phyloP scores from a whole-genome alignment of 1,284 basidiomycete species.

The Lignosus rhinocerotis region DNA sequence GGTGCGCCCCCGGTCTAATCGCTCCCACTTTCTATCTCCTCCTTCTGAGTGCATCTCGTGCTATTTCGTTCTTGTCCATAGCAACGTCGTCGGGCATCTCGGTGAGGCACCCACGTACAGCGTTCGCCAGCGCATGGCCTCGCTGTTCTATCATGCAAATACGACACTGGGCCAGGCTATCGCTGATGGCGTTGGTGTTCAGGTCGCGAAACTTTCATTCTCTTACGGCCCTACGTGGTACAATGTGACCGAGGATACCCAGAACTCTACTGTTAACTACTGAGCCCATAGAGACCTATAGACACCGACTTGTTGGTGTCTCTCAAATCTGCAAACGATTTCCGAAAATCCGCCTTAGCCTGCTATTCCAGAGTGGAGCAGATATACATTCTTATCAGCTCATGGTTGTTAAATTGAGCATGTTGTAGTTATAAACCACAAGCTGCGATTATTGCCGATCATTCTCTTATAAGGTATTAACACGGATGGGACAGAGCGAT shows the following conservation, averaged over 20 bases:
- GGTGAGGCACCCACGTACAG: conserved; percentile 32
- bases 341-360: no score
- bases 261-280: conserved; percentile 23
- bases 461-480: no score
- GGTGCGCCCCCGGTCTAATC: conserved; percentile 18
- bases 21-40: background rate
- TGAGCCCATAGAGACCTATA: background rate
- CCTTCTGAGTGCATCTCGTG: background rate
- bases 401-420: no score
- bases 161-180: conserved; percentile 37
- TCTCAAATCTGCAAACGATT: background rate
- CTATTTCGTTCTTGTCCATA: background rate
- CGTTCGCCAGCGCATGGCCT: conserved; percentile 35
- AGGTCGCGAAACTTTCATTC: conserved; percentile 24
- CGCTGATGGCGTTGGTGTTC: conserved; percentile 36
- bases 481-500: no score
- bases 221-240: conserved; percentile 29
- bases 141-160: conserved; percentile 38
- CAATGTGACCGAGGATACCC: conserved; percentile 27
- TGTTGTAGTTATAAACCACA: no score
- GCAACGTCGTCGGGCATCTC: conserved; percentile 43
- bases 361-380: no score
- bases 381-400: no score
- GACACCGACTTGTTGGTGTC: background rate
- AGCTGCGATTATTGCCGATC: no score